Evolutionary conservation across 305 asterid genomes (phyloP), one percentile per base, ranked within the genome.

Genomic region (Fraxinus baroniana): DNA sequence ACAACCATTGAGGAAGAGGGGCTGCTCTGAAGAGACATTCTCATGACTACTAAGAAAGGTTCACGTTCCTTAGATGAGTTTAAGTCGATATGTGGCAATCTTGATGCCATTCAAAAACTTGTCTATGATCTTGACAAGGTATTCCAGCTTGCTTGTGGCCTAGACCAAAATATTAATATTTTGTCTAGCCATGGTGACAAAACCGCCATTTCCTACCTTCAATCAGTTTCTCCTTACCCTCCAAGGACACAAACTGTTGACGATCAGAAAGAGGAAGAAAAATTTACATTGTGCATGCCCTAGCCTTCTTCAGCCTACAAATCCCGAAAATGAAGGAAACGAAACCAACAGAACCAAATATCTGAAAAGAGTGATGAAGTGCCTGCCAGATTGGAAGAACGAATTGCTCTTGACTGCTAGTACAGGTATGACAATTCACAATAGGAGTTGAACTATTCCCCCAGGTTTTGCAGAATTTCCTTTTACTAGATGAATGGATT

Each of bases 11-110:
- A 83, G 18, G 74, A 83, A 18, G 80, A 74, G 3, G 20, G 83
- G 1, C 79, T 39, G 8, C 2, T 83, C 35, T 10, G 52, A 44
- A 83, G 74, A 39, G 74, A 79, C 7, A 28, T 73, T 35, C 17
- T 74, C 20, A 79, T 79, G 83, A 83, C 77, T 12, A 74, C 75
- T 22, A 79, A 79, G 77, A 83, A 83, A 74, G 80, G 86, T 0
- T 79, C 86, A 41, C 46, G 17, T 17, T 74, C 74, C 32, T 2
- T 79, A 15, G 57, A 79, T 32, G 78, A 83, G 18, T 83, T 83
- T 41, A 64, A 83, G 0, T 39, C 77, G 5, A 73, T 73, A 17
- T 78, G 71, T 57, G 86, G 39, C 57, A 74, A 57, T 9, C 77
- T 78, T 37, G 77, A 71, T 8, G 76, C 83, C 0, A 83, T 71